Conservation (phyloP, 176 grass and related monocot species). For the Metroxylon sagu region DNA sequence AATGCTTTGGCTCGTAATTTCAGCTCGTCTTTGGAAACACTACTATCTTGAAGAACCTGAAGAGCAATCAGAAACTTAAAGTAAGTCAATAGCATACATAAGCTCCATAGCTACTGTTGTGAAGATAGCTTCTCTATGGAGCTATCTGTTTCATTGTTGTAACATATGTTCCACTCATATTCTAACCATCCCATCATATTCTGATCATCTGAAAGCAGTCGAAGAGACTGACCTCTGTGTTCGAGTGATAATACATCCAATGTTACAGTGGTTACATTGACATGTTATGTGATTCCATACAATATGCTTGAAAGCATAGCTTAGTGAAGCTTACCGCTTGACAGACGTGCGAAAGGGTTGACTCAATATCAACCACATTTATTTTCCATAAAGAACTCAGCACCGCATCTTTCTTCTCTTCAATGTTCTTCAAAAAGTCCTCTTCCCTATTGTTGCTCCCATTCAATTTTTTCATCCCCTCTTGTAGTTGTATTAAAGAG, state of each 20-base stretch:
- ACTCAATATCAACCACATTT: slow-evolving; percentile 88
- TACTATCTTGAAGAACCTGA: slow-evolving; percentile 71
- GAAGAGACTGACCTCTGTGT: no score
- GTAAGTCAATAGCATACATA: not conserved
- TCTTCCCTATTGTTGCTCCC: slow-evolving; percentile 58
- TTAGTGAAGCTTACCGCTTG: slow-evolving; percentile 53
- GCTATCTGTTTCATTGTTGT: no score
- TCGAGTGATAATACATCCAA: no score
- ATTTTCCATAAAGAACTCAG: slow-evolving; percentile 95
- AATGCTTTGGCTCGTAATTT: slow-evolving; percentile 63
- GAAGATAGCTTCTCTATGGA: no score
- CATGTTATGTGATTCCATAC: no score
- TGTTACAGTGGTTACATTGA: no score
- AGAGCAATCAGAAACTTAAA: slow-evolving; percentile 5
- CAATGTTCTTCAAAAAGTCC: slow-evolving; percentile 37
- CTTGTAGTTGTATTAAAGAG: slow-evolving; percentile 77
- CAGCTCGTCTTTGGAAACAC: slow-evolving; percentile 53
- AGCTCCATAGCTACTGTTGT: no score
- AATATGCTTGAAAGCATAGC: no score
- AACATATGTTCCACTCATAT: no score
- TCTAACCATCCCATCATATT: no score
- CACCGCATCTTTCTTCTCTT: slow-evolving; percentile 88
- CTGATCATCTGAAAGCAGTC: no score
- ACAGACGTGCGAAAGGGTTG: slow-evolving; percentile 67
- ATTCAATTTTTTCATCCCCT: slow-evolving; percentile 69